Evolutionary conservation across 352 stramenopile species (phyloP).

Genomic region (Blastocystis sp.): DNA sequence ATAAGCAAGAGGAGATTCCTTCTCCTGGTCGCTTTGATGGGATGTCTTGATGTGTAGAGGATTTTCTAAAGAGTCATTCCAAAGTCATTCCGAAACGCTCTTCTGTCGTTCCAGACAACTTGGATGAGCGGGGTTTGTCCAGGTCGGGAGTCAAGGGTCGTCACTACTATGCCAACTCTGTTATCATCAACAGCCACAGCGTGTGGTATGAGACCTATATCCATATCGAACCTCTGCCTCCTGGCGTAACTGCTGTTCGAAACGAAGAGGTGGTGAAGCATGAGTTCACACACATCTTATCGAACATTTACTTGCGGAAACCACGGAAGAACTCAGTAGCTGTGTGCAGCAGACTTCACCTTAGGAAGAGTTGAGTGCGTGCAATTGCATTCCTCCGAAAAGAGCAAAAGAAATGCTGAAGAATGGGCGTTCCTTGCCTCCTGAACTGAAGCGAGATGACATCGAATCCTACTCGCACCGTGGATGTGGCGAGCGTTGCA

Average conservation of each 20-base stretch:
- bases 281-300: neutral
- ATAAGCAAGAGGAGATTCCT: neutral
- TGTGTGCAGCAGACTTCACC: neutral
- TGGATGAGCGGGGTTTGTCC: too few relatives aligned
- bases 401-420: neutral
- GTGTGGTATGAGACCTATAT: neutral
- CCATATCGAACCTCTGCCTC: neutral
- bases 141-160: neutral
- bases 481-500: conserved; percentile 22
- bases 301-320: neutral
- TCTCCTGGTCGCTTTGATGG: neutral
- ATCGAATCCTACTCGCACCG: neutral
- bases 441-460: neutral
- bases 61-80: too few relatives aligned
- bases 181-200: neutral
- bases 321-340: neutral
- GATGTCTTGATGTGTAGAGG: neutral
- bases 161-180: neutral
- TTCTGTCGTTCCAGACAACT: too few relatives aligned
- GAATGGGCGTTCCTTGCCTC: neutral
- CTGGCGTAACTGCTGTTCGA: neutral
- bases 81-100: too few relatives aligned
- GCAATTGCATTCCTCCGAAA: neutral
- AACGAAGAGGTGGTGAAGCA: neutral
- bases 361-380: neutral